Base-by-base conservation (phyloP, 2,329 filamentous ascomycete species). In the Anthostomella pinea region DNA sequence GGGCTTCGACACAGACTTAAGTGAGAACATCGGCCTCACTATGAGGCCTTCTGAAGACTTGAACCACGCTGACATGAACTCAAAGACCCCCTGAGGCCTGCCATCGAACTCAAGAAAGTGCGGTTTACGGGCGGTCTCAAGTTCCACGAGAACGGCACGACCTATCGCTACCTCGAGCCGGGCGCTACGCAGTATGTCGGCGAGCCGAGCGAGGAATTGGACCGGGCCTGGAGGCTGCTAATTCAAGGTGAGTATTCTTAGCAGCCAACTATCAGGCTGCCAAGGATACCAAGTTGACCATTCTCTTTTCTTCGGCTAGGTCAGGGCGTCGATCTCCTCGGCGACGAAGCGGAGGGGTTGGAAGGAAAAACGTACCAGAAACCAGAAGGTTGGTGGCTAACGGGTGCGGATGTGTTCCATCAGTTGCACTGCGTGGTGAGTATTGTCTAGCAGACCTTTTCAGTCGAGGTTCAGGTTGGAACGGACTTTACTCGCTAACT, bases 391-490 rank as follows among this genome's bases (percentile, higher is more conserved):
- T 35, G 32, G 32, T 35, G 29, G n/a, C 19, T 35, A 2, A 28
- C 32, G 21, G 33, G 33, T 9, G 24, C 33, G 10, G 33, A 29
- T 15, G 24, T 26, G 8, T 35, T 35, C 14, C 33, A 35, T 26
- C 33, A 35, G 11, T 26, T 35, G 21, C 33, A 35, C 19, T 35
- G 33, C 19, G 13, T 35, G 13, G 32, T 34, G 10, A 33, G 31
- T 18, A 3, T 8, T 26, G 11, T 8, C n/a, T 17, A 7, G 7
- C 22, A 11, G 2, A 5, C 8, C 16, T 10, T 9, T 18, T 10
- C 15, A 13, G 5, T 6, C 15, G 9, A 15, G 8, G 4, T 20
- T n/a, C n/a, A n/a, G n/a, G n/a, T n/a, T n/a, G n/a, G n/a, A n/a
- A n/a, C n/a, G n/a, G n/a, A n/a, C n/a, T n/a, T n/a, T n/a, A n/a